Conservation (phyloP, 768 basidiomycete genomes). For the Auricularia cornea region DNA sequence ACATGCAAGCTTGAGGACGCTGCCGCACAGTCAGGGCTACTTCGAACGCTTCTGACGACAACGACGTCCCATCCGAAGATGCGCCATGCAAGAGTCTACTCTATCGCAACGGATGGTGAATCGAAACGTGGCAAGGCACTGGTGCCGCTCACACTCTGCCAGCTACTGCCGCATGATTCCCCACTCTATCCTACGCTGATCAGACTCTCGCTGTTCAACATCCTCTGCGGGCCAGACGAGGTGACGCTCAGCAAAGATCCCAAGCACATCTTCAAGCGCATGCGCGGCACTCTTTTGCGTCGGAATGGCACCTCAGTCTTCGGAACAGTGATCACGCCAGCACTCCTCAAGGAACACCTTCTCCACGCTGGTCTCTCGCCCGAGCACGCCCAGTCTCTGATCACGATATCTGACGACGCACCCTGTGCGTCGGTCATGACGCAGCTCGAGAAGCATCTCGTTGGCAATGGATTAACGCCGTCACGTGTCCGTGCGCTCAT, state of each 20-base stretch:
- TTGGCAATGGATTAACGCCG: neutral
- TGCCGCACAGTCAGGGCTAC: constrained; percentile 11
- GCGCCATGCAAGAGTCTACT: constrained; percentile 3
- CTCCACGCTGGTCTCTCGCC: constrained; percentile 2
- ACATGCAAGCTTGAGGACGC: constrained; percentile 21
- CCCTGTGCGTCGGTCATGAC: constrained; percentile 1
- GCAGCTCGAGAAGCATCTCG: neutral
- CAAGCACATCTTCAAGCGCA: constrained; percentile 28
- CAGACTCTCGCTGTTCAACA: constrained; percentile 19
- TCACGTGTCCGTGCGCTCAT: constrained; percentile 12
- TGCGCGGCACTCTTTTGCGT: constrained; percentile 22
- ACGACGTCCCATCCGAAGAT: neutral
- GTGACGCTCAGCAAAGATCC: constrained; percentile 28
- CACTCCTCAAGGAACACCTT: constrained; percentile 19
- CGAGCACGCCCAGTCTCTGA: neutral
- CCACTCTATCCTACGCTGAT: constrained; percentile 18
- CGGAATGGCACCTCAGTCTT: constrained; percentile 14
- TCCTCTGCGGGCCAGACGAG: constrained; percentile 25
- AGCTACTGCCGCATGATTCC: constrained; percentile 13
- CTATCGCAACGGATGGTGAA: constrained; percentile 25
- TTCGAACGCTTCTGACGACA: neutral
- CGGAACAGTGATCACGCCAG: constrained; percentile 18
- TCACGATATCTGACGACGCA: neutral
- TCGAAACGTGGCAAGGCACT: constrained; percentile 19
- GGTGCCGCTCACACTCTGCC: constrained; percentile 16